Percentiles rank a stretch among this genome's conserved stretches.
phyloP scores from a whole-genome alignment of 371 early-diverging fungal genomes.

The Mortierella sp. region DNA sequence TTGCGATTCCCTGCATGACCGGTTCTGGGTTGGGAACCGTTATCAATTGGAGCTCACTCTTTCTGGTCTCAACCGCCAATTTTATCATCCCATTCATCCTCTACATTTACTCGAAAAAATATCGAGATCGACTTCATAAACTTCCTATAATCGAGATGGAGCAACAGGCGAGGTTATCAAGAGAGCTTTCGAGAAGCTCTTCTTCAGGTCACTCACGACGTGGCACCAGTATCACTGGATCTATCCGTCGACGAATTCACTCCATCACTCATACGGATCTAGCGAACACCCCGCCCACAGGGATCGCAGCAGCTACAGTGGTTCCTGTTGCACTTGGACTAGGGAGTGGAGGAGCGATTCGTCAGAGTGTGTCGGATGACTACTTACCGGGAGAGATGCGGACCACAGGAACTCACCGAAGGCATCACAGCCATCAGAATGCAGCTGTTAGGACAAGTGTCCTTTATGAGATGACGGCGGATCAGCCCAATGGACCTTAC shows the following conservation, averaged over 20 bases:
- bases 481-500: slow-evolving; percentile 29
- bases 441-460: slow-evolving; percentile 6
- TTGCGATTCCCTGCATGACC: slow-evolving; percentile 65
- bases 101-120: slow-evolving; percentile 70
- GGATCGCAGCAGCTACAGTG: slow-evolving; percentile 16
- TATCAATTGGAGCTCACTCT: slow-evolving; percentile 63
- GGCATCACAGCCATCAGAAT: slow-evolving; percentile 20
- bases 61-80: slow-evolving; percentile 75
- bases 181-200: slow-evolving; percentile 35
- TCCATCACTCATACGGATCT: slow-evolving; percentile 25
- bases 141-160: slow-evolving; percentile 42
- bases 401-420: slow-evolving; percentile 12
- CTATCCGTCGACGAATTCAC: slow-evolving; percentile 26
- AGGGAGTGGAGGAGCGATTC: slow-evolving; percentile 12
- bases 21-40: slow-evolving; percentile 55
- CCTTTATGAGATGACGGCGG: slow-evolving; percentile 1
- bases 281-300: slow-evolving; percentile 13
- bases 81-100: slow-evolving; percentile 81
- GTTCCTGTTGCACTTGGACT: slow-evolving; percentile 32
- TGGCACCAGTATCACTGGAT: slow-evolving; percentile 21
- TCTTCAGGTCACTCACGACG: slow-evolving; percentile 28
- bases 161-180: slow-evolving; percentile 34
- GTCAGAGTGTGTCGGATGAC: slow-evolving; percentile 18
- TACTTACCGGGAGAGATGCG: slow-evolving; percentile 3
- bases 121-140: slow-evolving; percentile 45